Conservation (phyloP, 805 yeast genomes). For the Saccharomyces paradoxus region DNA sequence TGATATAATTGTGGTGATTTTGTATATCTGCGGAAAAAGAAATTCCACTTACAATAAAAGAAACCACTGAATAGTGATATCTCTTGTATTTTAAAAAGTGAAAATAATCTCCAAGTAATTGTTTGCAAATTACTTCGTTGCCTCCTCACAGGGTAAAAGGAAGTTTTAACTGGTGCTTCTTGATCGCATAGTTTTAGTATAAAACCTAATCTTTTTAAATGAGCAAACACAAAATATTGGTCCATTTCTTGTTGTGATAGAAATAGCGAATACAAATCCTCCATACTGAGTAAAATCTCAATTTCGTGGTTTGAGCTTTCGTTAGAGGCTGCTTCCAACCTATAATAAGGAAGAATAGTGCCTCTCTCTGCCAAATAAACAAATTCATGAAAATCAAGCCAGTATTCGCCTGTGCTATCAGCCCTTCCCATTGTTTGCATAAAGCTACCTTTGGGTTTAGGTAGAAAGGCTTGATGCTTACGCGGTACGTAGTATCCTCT, state of each 20-base stretch:
- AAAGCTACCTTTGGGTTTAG: constrained; percentile 61
- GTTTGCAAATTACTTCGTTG: neutral
- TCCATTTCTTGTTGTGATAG: constrained; percentile 38
- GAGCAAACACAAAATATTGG: constrained; percentile 58
- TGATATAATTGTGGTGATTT: constrained; percentile 26
- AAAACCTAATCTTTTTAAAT: constrained; percentile 72
- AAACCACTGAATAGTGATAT: constrained; percentile 12
- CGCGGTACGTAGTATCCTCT: constrained; percentile 41
- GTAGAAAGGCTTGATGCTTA: constrained; percentile 31
- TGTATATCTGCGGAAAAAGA: constrained; percentile 14
- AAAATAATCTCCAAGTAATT: neutral
- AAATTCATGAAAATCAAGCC: constrained; percentile 59
- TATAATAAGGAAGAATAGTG: constrained; percentile 38
- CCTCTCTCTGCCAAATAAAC: constrained; percentile 81
- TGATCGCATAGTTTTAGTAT: constrained; percentile 38
- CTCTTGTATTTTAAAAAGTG: neutral
- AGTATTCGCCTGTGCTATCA: constrained; percentile 40
- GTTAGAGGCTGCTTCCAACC: constrained; percentile 5
- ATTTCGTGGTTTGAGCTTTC: constrained; percentile 17
- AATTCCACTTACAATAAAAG: constrained; percentile 17
- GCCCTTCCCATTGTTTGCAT: constrained; percentile 64
- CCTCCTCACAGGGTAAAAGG: constrained; percentile 11
- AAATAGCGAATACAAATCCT: constrained; percentile 53
- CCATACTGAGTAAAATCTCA: constrained; percentile 45
- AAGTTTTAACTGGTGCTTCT: constrained; percentile 1